Evolutionary conservation across 768 basidiomycete species (phyloP).

Genomic region (Xanthoconium stramineum): DNA sequence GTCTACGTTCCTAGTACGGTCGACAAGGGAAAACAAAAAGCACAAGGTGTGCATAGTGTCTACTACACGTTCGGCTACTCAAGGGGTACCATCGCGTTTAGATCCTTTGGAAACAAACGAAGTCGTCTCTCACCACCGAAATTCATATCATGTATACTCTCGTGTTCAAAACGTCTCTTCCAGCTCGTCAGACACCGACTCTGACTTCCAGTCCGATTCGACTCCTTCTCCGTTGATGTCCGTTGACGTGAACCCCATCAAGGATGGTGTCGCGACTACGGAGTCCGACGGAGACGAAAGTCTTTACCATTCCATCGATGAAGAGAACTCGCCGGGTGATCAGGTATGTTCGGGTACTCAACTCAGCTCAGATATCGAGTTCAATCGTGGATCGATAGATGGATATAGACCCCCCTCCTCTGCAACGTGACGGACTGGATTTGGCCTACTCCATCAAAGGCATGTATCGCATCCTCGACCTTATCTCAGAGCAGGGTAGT

Average conservation of each 20-base stretch:
- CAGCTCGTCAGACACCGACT: conserved; percentile 7
- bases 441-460: conserved; percentile 35
- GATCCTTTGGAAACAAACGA: conserved; percentile 6
- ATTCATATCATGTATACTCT: not conserved
- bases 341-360: conserved; percentile 8
- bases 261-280: not conserved
- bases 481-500: conserved; percentile 49
- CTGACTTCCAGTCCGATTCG: not conserved
- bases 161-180: not conserved
- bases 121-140: not conserved
- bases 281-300: conserved; percentile 11
- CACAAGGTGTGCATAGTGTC: conserved; percentile 7
- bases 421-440: conserved; percentile 16
- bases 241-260: not conserved
- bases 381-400: conserved; percentile 14
- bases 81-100: not conserved
- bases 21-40: conserved; percentile 23
- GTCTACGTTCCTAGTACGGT: not conserved
- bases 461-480: conserved; percentile 53
- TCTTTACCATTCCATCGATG: conserved; percentile 14
- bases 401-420: conserved; percentile 6
- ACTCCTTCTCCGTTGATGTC: conserved; percentile 3
- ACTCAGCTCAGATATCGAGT: not conserved
- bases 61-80: not conserved
- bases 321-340: not conserved